phyloP scores from a whole-genome alignment of 1,284 basidiomycete species.

The Schizophyllum commune region DNA sequence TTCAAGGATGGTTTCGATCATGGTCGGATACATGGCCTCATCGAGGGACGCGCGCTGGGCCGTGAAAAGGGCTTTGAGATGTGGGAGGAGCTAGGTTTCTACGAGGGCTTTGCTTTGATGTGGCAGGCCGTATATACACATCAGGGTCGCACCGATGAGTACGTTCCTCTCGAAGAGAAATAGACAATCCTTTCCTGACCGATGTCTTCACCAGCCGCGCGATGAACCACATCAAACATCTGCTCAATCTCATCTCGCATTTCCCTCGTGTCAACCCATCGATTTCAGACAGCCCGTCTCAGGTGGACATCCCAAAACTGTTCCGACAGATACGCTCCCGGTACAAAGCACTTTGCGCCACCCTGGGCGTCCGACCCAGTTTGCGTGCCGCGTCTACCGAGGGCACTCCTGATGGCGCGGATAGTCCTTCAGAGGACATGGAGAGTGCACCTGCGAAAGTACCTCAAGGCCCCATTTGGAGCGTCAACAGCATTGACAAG shows the following conservation, averaged over 20 bases:
- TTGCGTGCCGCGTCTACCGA: conserved; percentile 28
- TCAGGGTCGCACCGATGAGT: conserved; percentile 41
- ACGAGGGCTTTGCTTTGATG: conserved; percentile 74
- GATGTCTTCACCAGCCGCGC: conserved; percentile 40
- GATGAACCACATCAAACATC: conserved; percentile 53
- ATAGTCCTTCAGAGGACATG: too few relatives aligned
- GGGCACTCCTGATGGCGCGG: too few relatives aligned
- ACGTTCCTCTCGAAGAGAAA: conserved; percentile 15
- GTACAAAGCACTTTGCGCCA: conserved; percentile 81
- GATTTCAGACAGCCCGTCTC: conserved; percentile 28
- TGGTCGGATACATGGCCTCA: conserved; percentile 83
- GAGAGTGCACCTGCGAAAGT: too few relatives aligned
- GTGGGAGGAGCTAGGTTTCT: conserved; percentile 95
- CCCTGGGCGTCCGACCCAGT: conserved; percentile 69
- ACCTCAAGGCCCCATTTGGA: too few relatives aligned
- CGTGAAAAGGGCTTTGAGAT: conserved; percentile 90
- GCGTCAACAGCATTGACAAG: too few relatives aligned
- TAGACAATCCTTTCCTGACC: background rate
- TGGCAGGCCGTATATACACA: conserved; percentile 50
- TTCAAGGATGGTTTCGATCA: conserved; percentile 75
- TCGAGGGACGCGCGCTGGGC: conserved; percentile 89
- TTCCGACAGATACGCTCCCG: conserved; percentile 82
- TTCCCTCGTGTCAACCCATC: conserved; percentile 78
- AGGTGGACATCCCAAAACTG: conserved; percentile 68
- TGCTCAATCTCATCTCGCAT: conserved; percentile 64